Conservation (phyloP, 768 basidiomycete species). For the Amanita pallidorosea region DNA sequence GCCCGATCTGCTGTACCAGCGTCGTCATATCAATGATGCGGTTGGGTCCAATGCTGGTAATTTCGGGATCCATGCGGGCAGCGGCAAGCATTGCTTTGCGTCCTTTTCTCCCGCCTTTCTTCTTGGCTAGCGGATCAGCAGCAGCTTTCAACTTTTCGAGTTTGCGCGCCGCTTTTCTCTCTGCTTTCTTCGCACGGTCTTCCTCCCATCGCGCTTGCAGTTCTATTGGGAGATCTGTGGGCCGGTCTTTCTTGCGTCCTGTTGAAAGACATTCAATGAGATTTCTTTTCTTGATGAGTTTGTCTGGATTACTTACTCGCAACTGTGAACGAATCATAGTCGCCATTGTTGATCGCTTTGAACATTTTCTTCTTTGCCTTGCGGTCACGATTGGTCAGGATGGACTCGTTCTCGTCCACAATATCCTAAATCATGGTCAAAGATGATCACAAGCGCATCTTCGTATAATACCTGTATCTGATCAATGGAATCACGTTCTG, state of each 20-base stretch:
- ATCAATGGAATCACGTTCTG: conserved; percentile 40
- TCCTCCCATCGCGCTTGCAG: conserved; percentile 65
- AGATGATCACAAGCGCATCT: too few relatives aligned
- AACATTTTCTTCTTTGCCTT: conserved; percentile 48
- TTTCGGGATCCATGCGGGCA: conserved; percentile 34
- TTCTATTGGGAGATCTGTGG: conserved; percentile 40
- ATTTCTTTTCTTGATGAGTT: neutral
- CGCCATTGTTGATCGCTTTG: conserved; percentile 47
- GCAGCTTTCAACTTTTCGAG: conserved; percentile 43
- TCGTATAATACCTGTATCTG: conserved; percentile 36
- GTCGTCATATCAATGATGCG: conserved; percentile 53
- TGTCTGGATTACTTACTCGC: conserved; percentile 33
- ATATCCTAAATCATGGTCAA: conserved; percentile 30
- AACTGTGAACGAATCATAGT: conserved; percentile 32
- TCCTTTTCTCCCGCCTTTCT: conserved; percentile 60
- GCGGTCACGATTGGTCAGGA: conserved; percentile 31
- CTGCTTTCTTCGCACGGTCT: conserved; percentile 79
- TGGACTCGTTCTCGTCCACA: conserved; percentile 46
- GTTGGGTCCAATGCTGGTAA: conserved; percentile 29
- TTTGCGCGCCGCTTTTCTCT: conserved; percentile 52
- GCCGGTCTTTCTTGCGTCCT: conserved; percentile 42
- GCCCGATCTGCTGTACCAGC: conserved; percentile 60
- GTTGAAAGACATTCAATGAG: conserved; percentile 1
- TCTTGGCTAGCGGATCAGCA: conserved; percentile 50
- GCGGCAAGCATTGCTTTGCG: conserved; percentile 58